Evolutionary conservation across 2,329 filamentous ascomycete genomes (phyloP).

Genomic region (Venturia nashicola): DNA sequence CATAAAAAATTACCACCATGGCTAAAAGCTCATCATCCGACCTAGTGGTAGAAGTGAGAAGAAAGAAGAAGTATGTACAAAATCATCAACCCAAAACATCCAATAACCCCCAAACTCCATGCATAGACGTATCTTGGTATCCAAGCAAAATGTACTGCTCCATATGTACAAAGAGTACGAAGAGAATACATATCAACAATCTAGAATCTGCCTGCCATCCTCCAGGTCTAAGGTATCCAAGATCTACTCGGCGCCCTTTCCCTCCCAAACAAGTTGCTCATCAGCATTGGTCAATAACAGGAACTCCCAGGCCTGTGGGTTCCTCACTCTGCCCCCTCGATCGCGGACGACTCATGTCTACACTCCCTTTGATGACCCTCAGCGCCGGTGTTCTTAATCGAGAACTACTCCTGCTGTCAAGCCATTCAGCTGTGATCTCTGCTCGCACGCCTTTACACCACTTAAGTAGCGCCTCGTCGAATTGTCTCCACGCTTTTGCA

Average conservation of each 20-base stretch:
- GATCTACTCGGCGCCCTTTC: neutral
- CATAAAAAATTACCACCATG: no score
- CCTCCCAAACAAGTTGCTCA: neutral
- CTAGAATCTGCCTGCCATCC: neutral
- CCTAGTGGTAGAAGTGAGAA: no score
- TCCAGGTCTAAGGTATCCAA: neutral
- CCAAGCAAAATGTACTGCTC: neutral
- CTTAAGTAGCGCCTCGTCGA: constrained; percentile 68
- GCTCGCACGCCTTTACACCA: constrained; percentile 77
- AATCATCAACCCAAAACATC: no score
- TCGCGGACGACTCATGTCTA: neutral
- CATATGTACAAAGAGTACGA: neutral
- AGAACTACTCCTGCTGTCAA: constrained; percentile 24
- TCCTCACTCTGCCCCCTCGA: neutral
- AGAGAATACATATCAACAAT: neutral
- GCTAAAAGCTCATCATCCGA: no score
- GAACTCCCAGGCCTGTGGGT: neutral
- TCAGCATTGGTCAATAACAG: neutral
- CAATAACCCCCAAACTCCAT: neutral
- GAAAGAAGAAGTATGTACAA: no score
- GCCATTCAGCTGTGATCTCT: constrained; percentile 69
- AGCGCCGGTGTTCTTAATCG: constrained; percentile 25
- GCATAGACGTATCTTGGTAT: neutral
- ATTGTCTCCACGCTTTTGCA: constrained; percentile 60
- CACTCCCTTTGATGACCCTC: constrained; percentile 19